A percentile compares a stretch with the other conserved stretches of the same genome.
These are phyloP conservation scores for Pyracantha coccinea DNA, from an alignment of 331 rosid genomes.

Conservation along the genomic window DNA sequence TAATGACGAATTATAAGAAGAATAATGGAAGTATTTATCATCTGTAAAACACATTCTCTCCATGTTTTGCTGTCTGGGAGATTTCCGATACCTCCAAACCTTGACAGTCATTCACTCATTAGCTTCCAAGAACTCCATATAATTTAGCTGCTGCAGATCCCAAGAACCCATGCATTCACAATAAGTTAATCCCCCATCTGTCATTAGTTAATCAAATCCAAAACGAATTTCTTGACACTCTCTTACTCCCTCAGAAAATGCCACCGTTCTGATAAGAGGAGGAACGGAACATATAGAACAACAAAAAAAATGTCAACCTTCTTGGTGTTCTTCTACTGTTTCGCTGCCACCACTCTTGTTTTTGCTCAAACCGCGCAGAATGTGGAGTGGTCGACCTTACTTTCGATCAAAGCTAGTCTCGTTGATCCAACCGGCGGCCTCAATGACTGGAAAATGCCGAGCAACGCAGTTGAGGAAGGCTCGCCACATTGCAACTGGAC, in stretches of 20 bases:
- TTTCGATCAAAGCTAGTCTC: conserved; percentile 48
- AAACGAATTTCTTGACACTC: conserved; percentile 15
- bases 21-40: conserved; percentile 1
- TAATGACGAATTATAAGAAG: conserved; percentile 25
- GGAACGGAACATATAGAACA: conserved; percentile 12
- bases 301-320: conserved; percentile 32
- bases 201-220: conserved; percentile 12
- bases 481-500: conserved; percentile 66
- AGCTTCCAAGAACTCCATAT: conserved; percentile 27
- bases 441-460: conserved; percentile 52
- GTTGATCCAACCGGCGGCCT: conserved; percentile 45
- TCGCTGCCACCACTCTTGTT: conserved; percentile 41
- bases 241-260: conserved; percentile 28
- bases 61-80: conserved; percentile 69
- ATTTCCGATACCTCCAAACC: conserved; percentile 58
- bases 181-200: conserved; percentile 21
- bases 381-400: conserved; percentile 50
- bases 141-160: conserved; percentile 60
- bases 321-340: conserved; percentile 44
- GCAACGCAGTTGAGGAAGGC: conserved; percentile 12
- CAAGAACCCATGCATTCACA: conserved; percentile 61
- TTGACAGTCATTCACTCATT: conserved; percentile 37
- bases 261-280: conserved; percentile 29
- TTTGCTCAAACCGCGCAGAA: conserved; percentile 25
- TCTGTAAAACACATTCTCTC: conserved; percentile 57